A percentile compares a stretch with the other conserved stretches of the same genome.
Evolutionary conservation across 352 stramenopile genomes (phyloP).

Genomic region (Pythium brassicae): DNA sequence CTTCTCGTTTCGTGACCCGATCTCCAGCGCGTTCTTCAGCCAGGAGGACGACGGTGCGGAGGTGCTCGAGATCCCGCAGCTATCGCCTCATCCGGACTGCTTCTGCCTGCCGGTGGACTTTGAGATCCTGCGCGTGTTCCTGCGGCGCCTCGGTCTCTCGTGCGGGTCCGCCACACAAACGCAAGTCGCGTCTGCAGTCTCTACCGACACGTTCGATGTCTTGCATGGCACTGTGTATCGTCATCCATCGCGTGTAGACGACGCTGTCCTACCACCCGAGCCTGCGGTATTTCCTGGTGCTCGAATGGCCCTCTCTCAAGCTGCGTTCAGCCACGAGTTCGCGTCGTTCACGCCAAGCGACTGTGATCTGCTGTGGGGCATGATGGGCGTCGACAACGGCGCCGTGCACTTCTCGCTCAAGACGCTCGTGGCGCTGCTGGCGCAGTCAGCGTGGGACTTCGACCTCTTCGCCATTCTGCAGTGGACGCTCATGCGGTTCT

Average conservation of each 20-base stretch:
- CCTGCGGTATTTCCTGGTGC: not conserved
- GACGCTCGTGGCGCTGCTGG: conserved; percentile 45
- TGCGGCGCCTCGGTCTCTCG: conserved; percentile 18
- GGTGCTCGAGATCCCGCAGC: conserved; percentile 53
- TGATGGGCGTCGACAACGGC: conserved; percentile 59
- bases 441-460: conserved; percentile 67
- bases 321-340: conserved; percentile 39
- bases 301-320: conserved; percentile 2
- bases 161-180: not conserved
- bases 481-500: conserved; percentile 47
- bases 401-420: conserved; percentile 35
- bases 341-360: conserved; percentile 58
- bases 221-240: conserved; percentile 23
- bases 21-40: conserved; percentile 54
- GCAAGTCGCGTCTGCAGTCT: conserved; percentile 28
- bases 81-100: conserved; percentile 76
- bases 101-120: conserved; percentile 83
- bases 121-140: conserved; percentile 47
- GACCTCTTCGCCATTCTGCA: conserved; percentile 67
- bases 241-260: not conserved
- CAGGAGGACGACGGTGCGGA: conserved; percentile 8
- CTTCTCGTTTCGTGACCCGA: conserved; percentile 57
- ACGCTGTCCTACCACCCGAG: not conserved
- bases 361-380: conserved; percentile 72
- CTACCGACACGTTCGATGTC: conserved; percentile 74